Percentiles rank a stretch among this genome's conserved stretches.
These are phyloP conservation scores for Sisymbrium irio DNA, from an alignment of 345 rosid species.

Conservation along the genomic window DNA sequence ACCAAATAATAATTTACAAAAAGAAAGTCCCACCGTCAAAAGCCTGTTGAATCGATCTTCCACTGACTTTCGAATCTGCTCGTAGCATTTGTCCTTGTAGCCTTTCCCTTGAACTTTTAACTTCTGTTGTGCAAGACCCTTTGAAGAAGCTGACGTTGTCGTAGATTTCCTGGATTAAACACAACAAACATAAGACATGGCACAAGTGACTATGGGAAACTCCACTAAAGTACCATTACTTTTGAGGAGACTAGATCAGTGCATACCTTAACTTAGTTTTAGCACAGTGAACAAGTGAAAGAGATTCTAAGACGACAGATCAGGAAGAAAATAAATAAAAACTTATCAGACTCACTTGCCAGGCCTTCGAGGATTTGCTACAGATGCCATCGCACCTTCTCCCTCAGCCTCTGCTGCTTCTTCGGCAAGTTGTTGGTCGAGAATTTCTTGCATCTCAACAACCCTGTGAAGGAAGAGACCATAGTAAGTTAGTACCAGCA, in stretches of 20 bases:
- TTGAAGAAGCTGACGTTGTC: slow-evolving; percentile 52
- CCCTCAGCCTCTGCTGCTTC: slow-evolving; percentile 99
- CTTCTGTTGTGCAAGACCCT: slow-evolving; percentile 62
- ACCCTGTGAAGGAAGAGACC: slow-evolving; percentile 50
- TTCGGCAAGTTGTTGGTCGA: slow-evolving; percentile 95
- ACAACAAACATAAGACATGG: slow-evolving; percentile 5
- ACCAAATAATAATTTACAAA: slow-evolving; percentile 5
- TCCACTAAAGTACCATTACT: neutral
- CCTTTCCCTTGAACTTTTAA: slow-evolving; percentile 87
- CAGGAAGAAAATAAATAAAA: slow-evolving; percentile 13
- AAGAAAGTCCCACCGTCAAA: slow-evolving; percentile 55
- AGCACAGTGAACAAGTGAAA: slow-evolving; percentile 5
- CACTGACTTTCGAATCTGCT: slow-evolving; percentile 81
- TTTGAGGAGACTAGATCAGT: slow-evolving; percentile 3
- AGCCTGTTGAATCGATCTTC: slow-evolving; percentile 84
- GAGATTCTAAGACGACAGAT: slow-evolving; percentile 2
- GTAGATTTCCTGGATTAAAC: slow-evolving; percentile 60
- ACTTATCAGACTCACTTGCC: slow-evolving; percentile 56
- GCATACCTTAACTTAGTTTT: neutral
- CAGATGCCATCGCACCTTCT: slow-evolving; percentile 81
- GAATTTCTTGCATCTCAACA: slow-evolving; percentile 99
- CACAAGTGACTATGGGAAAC: slow-evolving; percentile 9
- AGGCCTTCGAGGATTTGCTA: slow-evolving; percentile 89
- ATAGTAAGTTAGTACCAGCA: slow-evolving; percentile 14
- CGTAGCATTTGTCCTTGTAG: slow-evolving; percentile 96